phyloP scores from a whole-genome alignment of 164 flowering plant genomes.

The Nelumbo lutea region DNA sequence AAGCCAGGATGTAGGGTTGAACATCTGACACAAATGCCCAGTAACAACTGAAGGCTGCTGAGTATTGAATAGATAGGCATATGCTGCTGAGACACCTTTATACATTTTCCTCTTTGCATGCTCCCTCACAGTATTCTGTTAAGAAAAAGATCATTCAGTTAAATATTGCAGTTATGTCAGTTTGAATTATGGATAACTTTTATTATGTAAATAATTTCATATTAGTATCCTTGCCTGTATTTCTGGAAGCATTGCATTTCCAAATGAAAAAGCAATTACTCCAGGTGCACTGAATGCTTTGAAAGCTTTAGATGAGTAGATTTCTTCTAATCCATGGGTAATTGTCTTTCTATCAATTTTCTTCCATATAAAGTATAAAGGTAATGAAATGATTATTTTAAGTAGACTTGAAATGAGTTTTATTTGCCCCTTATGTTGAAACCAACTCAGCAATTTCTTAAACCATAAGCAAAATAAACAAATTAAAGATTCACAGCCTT shows the following conservation, averaged over 20 bases:
- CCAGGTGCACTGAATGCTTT: slow-evolving; percentile 59
- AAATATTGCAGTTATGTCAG: not conserved
- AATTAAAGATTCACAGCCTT: not conserved
- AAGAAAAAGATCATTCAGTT: not conserved
- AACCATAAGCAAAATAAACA: not conserved
- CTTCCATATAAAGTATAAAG: slow-evolving; percentile 26
- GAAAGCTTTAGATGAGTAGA: slow-evolving; percentile 34
- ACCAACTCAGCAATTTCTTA: not conserved
- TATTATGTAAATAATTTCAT: not conserved
- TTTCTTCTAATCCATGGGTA: slow-evolving; percentile 30
- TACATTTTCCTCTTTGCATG: slow-evolving; percentile 54
- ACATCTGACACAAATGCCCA: slow-evolving; percentile 67
- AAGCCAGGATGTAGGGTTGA: slow-evolving; percentile 48
- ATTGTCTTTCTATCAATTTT: slow-evolving; percentile 37
- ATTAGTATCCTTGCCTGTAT: slow-evolving; percentile 37
- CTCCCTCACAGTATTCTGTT: slow-evolving; percentile 46
- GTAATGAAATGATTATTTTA: not conserved
- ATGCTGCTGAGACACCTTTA: slow-evolving; percentile 56
- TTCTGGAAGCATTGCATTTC: slow-evolving; percentile 73
- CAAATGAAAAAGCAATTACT: slow-evolving; percentile 62
- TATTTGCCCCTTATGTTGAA: not conserved
- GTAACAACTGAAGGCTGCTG: slow-evolving; percentile 56
- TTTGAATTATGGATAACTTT: not conserved
- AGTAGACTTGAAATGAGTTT: not conserved
- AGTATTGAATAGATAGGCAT: slow-evolving; percentile 28